Percentiles rank a stretch among this genome's conserved stretches.
Evolutionary conservation across 2,329 filamentous ascomycete genomes (phyloP).

Genomic region (Lecanicillium sp.): DNA sequence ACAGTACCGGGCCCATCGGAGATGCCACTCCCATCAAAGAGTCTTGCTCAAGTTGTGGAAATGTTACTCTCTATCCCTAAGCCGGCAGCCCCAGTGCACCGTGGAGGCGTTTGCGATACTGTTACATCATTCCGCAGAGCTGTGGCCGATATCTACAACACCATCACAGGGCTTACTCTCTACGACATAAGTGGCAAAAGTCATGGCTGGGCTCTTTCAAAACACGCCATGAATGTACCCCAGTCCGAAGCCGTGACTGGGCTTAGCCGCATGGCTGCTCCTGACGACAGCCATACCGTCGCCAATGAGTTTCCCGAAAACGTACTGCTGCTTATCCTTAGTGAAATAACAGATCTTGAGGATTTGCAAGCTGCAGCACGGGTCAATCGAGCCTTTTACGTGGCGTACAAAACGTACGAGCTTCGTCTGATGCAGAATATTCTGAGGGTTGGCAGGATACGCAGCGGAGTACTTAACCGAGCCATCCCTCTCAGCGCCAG

Average conservation of each 20-base stretch:
- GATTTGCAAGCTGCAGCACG: constrained; percentile 35
- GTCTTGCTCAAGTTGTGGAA: constrained; percentile 36
- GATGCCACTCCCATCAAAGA: constrained; percentile 22
- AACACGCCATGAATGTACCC: constrained; percentile 25
- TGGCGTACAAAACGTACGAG: constrained; percentile 36
- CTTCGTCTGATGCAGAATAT: constrained; percentile 28
- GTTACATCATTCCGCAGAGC: constrained; percentile 36
- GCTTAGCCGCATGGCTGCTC: constrained; percentile 22
- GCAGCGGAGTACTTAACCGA: constrained; percentile 11
- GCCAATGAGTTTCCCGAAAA: constrained; percentile 25
- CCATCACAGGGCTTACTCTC: constrained; percentile 39
- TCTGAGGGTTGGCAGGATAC: constrained; percentile 19
- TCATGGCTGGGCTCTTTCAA: constrained; percentile 41
- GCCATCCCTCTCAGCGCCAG: constrained; percentile 15
- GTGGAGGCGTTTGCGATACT: constrained; percentile 40
- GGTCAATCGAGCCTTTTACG: constrained; percentile 33
- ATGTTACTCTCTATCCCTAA: constrained; percentile 34
- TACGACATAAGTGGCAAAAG: constrained; percentile 38
- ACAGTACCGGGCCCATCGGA: constrained; percentile 10
- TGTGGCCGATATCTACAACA: constrained; percentile 42
- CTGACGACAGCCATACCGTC: constrained; percentile 22
- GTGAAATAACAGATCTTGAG: constrained; percentile 27
- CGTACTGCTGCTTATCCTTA: constrained; percentile 31
- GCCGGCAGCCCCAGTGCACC: constrained; percentile 30
- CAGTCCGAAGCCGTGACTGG: constrained; percentile 23